Percentiles rank a stretch among this genome's conserved stretches.
Conservation (phyloP, 768 basidiomycete genomes). For the Arthromyces matolae region DNA sequence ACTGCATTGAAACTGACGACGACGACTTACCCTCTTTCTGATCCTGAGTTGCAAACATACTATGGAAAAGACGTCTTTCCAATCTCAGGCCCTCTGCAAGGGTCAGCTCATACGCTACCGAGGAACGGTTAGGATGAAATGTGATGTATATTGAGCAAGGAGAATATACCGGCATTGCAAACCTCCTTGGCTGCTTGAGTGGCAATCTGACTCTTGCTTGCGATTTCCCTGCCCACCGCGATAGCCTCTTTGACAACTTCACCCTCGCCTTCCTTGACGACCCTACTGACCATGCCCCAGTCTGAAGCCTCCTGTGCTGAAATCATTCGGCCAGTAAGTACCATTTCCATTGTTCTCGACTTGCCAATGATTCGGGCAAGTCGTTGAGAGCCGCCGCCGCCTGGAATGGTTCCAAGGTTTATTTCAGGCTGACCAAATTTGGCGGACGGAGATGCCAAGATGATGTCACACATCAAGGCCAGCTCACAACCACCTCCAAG, state of each 20-base stretch:
- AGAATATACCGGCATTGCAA: slow-evolving; percentile 72
- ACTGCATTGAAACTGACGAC: no score
- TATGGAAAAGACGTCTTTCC: slow-evolving; percentile 88
- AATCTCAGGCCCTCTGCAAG: slow-evolving; percentile 81
- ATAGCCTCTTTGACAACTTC: slow-evolving; percentile 86
- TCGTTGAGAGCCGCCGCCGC: slow-evolving; percentile 91
- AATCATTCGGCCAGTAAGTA: slow-evolving; percentile 82
- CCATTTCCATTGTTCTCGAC: slow-evolving; percentile 91
- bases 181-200: slow-evolving; percentile 90
- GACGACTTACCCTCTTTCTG: slow-evolving; percentile 83
- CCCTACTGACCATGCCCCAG: slow-evolving; percentile 85
- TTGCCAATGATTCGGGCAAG: slow-evolving; percentile 85
- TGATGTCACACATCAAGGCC: slow-evolving; percentile 94
- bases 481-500: slow-evolving; percentile 97
- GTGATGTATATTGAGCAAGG: background rate
- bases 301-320: slow-evolving; percentile 75
- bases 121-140: slow-evolving; percentile 1
- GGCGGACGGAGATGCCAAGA: slow-evolving; percentile 86
- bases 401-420: slow-evolving; percentile 91
- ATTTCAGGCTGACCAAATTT: slow-evolving; percentile 97
- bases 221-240: slow-evolving; percentile 71
- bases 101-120: slow-evolving; percentile 73
- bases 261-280: slow-evolving; percentile 74
- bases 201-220: slow-evolving; percentile 77
- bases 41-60: slow-evolving; percentile 88